phyloP scores from a whole-genome alignment of 1,284 basidiomycete genomes.

The Phenoliferia sp. region DNA sequence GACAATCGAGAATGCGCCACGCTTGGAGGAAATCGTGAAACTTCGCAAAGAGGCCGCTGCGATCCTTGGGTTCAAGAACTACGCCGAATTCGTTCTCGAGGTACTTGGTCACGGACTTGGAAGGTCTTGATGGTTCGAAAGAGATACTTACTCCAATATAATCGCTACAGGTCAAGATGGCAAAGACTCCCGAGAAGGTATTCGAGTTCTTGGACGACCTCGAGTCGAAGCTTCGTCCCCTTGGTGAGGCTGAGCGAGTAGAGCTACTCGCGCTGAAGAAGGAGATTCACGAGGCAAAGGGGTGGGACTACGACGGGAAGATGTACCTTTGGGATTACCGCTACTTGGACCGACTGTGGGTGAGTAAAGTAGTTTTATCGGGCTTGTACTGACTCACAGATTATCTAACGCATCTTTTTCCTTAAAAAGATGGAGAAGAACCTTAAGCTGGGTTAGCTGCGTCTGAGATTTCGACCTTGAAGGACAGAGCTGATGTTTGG shows the following conservation, averaged over 20 bases:
- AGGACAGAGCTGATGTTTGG: background rate
- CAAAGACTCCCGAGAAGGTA: constrained; percentile 61
- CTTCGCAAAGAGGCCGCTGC: constrained; percentile 63
- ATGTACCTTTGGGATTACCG: constrained; percentile 48
- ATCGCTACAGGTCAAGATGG: constrained; percentile 58
- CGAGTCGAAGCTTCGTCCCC: constrained; percentile 63
- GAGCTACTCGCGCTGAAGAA: constrained; percentile 55
- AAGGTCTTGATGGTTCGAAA: background rate
- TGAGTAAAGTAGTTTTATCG: background rate
- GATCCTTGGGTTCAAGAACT: constrained; percentile 66
- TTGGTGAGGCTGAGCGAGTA: constrained; percentile 61
- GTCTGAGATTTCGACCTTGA: constrained; percentile 50
- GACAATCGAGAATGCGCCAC: constrained; percentile 61
- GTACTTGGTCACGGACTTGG: too few relatives aligned
- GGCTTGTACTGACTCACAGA: too few relatives aligned
- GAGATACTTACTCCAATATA: too few relatives aligned
- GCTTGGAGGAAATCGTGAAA: constrained; percentile 58
- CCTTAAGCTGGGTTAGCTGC: constrained; percentile 19
- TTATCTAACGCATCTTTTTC: too few relatives aligned
- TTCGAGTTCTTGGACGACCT: constrained; percentile 65
- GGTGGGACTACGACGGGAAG: background rate
- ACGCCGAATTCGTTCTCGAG: constrained; percentile 75
- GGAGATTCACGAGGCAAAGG: background rate
- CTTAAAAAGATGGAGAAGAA: constrained; percentile 64
- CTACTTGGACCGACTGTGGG: background rate